Evolutionary conservation across 345 rosid genomes (phyloP), one percentile per base, ranked within the genome.

Genomic region (Gossypioides kirkii): DNA sequence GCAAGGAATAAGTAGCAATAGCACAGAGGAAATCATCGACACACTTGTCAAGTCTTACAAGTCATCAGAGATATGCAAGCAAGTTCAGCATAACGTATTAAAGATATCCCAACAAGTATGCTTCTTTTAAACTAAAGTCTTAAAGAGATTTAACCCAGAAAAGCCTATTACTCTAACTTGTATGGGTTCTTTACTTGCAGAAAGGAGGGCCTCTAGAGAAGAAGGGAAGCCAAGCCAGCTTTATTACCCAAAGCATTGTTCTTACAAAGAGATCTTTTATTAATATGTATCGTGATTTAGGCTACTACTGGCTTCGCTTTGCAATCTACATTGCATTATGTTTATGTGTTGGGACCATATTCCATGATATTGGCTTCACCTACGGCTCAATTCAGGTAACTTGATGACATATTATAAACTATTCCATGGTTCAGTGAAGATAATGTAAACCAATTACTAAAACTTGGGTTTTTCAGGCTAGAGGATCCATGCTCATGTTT

Each of bases 231-330:
- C 83, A 80, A 38, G 82, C 87, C 41, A 80, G 84, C 69, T 82
- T 78, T 60, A 71, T 82, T 2, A 82, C 76, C 8, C 87, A 84
- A 36, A 54, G 84, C 63, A 6, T 76, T 14, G 81, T 80, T 43
- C 85, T 82, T 41, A 82, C 84, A 0, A 73, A 56, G 60, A 79
- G 91, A 78, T 89, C 91, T 0, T 86, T 78, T 1, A 76, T 84
- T 53, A 86, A 89, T 82, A 89, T 89, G 91, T 84, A 80, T 13
- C 88, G 93, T 0, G 89, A 87, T 56, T 67, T 87, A 66, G 91
- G 89, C 23, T 89, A 87, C 61, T 89, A 87, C 45, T 87, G 89
- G 93, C 85, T 87, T 72, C 87, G 88, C 53, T 80, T 87, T 47
- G 88, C 77, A 10, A 78, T 86, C 73, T 84, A 89, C 20, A 56